These are phyloP conservation scores for Zasmidium cellare DNA, from an alignment of 2,329 filamentous ascomycete species.

Conservation along the genomic window DNA sequence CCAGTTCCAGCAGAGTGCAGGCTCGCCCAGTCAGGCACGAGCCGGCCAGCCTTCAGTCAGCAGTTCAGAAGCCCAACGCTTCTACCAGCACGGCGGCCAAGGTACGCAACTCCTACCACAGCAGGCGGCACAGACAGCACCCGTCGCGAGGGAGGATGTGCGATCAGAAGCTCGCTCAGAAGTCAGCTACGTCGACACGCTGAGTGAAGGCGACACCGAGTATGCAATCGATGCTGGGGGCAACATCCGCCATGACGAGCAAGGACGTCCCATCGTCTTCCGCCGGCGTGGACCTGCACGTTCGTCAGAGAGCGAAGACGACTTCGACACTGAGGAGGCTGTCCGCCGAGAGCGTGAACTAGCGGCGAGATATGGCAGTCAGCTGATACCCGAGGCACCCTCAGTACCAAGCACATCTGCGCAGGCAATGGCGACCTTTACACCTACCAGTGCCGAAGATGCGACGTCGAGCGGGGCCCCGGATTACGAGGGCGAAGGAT, in stretches of 20 bases:
- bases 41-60: slow-evolving; percentile 12
- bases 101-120: slow-evolving; percentile 25
- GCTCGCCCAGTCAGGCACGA: slow-evolving; percentile 8
- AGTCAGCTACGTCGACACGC: slow-evolving; percentile 41
- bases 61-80: slow-evolving; percentile 34
- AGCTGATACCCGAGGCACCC: slow-evolving; percentile 32
- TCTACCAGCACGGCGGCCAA: slow-evolving; percentile 49
- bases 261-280: slow-evolving; percentile 60
- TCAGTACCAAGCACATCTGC: slow-evolving; percentile 32
- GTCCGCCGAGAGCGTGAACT: slow-evolving; percentile 51
- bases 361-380: slow-evolving; percentile 45
- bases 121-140: slow-evolving; percentile 38
- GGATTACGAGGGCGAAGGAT: slow-evolving; percentile 53
- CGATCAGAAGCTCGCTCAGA: slow-evolving; percentile 27
- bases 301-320: slow-evolving; percentile 44
- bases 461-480: slow-evolving; percentile 26
- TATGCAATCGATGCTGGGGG: slow-evolving; percentile 65
- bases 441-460: slow-evolving; percentile 15
- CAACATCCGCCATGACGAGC: slow-evolving; percentile 61
- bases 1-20: neutral
- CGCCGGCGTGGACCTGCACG: slow-evolving; percentile 34
- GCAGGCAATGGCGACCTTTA: slow-evolving; percentile 33
- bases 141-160: slow-evolving; percentile 17
- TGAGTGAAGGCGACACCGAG: slow-evolving; percentile 70
- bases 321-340: slow-evolving; percentile 56